A percentile compares a stretch with the other conserved stretches of the same genome.
phyloP scores from a whole-genome alignment of 1,139 yeast genomes.

The Spencermartinsiella ligniputridi region DNA sequence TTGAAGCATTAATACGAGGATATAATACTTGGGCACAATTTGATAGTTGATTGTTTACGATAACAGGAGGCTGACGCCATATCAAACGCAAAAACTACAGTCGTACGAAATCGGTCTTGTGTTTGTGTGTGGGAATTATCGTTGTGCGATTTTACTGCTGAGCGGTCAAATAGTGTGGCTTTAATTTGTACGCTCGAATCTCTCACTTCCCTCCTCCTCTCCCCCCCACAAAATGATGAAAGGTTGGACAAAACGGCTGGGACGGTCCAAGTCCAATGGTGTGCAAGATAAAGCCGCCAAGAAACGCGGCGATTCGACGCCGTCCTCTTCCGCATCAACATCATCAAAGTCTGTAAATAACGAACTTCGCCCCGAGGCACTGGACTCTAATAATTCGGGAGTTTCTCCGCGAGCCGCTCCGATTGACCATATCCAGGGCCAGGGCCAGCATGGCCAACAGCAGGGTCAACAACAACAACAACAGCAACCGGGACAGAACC shows the following conservation, averaged over 20 bases:
- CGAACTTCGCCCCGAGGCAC: slow-evolving; percentile 1
- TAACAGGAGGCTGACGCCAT: too few relatives aligned
- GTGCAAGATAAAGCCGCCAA: slow-evolving; percentile 7
- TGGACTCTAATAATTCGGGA: neutral
- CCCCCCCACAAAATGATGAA: slow-evolving; percentile 31
- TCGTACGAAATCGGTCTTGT: too few relatives aligned
- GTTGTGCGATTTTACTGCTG: too few relatives aligned
- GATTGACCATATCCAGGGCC: slow-evolving; percentile 6
- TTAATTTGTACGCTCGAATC: too few relatives aligned
- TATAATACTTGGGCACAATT: too few relatives aligned
- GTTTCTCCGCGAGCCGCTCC: slow-evolving; percentile 1
- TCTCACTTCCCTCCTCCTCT: neutral
- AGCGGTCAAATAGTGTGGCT: too few relatives aligned
- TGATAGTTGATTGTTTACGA: too few relatives aligned
- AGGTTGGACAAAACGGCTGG: slow-evolving; percentile 36
- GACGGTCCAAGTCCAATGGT: slow-evolving; percentile 6
- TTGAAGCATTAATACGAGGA: too few relatives aligned
- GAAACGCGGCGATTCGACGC: neutral
- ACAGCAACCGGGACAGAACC: slow-evolving; percentile 1
- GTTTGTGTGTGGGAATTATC: too few relatives aligned
- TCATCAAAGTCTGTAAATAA: neutral
- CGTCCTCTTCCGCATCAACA: neutral
- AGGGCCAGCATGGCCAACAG: slow-evolving; percentile 4
- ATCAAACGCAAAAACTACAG: too few relatives aligned
- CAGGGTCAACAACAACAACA: slow-evolving; percentile 4